A percentile compares a stretch with the other conserved stretches of the same genome.
phyloP scores from a whole-genome alignment of 768 basidiomycete species.

The Kwoniella sp. region DNA sequence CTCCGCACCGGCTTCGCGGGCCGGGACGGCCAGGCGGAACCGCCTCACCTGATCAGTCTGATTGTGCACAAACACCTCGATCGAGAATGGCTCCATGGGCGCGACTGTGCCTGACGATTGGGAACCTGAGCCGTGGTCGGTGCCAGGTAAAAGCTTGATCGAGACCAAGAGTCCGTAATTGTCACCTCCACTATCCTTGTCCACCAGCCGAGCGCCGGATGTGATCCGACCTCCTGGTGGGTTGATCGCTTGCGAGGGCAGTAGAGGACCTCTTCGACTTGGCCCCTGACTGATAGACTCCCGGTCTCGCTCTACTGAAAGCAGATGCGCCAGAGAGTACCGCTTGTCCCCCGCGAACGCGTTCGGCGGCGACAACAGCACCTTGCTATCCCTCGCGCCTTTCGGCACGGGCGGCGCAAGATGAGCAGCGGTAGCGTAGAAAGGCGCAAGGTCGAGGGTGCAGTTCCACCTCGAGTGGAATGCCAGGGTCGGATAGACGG shows the following conservation, averaged over 20 bases:
- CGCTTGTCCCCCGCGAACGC: constrained; percentile 43
- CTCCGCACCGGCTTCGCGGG: constrained; percentile 10
- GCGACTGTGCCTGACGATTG: neutral
- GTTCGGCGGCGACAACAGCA: constrained; percentile 11
- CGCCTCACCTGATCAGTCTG: constrained; percentile 36
- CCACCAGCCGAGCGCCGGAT: neutral
- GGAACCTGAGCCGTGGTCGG: neutral
- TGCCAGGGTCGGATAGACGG: constrained; percentile 62
- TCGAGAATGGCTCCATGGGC: constrained; percentile 39
- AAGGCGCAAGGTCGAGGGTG: constrained; percentile 67
- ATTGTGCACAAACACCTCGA: constrained; percentile 49
- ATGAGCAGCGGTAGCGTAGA: constrained; percentile 21
- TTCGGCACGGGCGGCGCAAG: constrained; percentile 4
- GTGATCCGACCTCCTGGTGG: neutral
- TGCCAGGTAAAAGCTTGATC: constrained; percentile 26
- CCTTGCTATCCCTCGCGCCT: constrained; percentile 12
- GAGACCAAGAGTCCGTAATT: constrained; percentile 39
- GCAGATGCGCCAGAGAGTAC: constrained; percentile 36
- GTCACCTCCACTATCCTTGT: neutral
- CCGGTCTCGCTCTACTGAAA: constrained; percentile 17
- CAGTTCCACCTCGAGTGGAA: constrained; percentile 91
- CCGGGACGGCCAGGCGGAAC: constrained; percentile 40
- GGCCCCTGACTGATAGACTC: neutral
- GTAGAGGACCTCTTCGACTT: constrained; percentile 17
- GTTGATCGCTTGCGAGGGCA: constrained; percentile 35